These are phyloP conservation scores for Rhizoclosmatium globosum DNA, from an alignment of 192 early-diverging fungal species.

Conservation along the genomic window DNA sequence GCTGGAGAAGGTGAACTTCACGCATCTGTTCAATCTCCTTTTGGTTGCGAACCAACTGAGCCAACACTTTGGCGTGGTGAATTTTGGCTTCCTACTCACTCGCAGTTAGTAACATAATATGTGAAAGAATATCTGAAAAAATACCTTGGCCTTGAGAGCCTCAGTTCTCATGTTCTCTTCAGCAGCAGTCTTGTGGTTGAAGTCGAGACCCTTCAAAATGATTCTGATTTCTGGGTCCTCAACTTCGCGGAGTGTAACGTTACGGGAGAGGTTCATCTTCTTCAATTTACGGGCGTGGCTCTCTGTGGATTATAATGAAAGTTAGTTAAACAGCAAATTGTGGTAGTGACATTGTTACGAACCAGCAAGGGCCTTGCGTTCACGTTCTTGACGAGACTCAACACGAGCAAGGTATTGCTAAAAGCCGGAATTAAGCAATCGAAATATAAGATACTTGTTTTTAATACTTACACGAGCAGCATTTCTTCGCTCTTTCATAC, in stretches of 20 bases:
- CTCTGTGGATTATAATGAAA: neutral
- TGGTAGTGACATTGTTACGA: neutral
- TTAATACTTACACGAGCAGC: constrained; percentile 32
- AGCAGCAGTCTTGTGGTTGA: constrained; percentile 35
- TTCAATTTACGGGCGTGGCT: constrained; percentile 34
- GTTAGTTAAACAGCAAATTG: neutral
- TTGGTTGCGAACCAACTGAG: constrained; percentile 30
- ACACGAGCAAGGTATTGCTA: constrained; percentile 31
- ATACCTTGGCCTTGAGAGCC: constrained; percentile 23
- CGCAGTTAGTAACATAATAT: neutral
- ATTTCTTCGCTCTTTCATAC: constrained; percentile 29
- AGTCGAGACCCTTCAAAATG: constrained; percentile 35
- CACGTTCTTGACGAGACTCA: constrained; percentile 34
- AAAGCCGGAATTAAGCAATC: neutral
- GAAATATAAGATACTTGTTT: neutral
- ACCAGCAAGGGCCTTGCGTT: constrained; percentile 33
- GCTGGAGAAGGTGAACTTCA: constrained; percentile 36
- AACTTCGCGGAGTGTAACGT: constrained; percentile 33
- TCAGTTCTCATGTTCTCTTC: constrained; percentile 29
- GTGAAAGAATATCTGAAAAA: neutral
- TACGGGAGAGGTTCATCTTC: constrained; percentile 34
- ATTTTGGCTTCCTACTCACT: constrained; percentile 29
- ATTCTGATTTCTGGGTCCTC: constrained; percentile 42
- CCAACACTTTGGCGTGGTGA: constrained; percentile 35
- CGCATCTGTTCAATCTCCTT: constrained; percentile 45